phyloP scores from a whole-genome alignment of 225 moss, liverwort and hornwort genomes.

The Polytrichum commune region DNA sequence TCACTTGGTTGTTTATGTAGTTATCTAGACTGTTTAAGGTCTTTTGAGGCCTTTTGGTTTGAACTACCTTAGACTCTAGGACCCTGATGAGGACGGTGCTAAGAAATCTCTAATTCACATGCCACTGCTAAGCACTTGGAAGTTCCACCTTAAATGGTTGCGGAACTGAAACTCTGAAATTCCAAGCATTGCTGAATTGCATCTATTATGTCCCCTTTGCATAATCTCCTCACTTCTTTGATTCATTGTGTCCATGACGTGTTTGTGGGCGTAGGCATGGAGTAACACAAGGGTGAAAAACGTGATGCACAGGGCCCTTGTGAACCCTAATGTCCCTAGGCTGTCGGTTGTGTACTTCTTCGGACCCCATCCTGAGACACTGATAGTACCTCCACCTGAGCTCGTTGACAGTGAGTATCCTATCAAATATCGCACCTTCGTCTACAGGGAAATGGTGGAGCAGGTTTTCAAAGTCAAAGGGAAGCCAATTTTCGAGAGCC shows the following conservation, averaged over 20 bases:
- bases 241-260: neutral
- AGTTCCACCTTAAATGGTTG: too few relatives aligned
- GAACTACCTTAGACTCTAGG: too few relatives aligned
- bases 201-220: neutral
- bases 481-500: slow-evolving; percentile 17
- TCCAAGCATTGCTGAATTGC: too few relatives aligned
- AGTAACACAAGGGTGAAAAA: neutral
- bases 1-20: too few relatives aligned
- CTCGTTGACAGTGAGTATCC: slow-evolving; percentile 4
- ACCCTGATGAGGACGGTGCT: too few relatives aligned
- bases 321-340: neutral
- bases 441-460: slow-evolving; percentile 25
- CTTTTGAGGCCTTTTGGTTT: too few relatives aligned
- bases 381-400: neutral
- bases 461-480: slow-evolving; percentile 10
- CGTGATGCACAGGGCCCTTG: neutral
- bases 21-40: too few relatives aligned
- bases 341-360: slow-evolving; percentile 3
- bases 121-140: too few relatives aligned
- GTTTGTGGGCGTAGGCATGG: neutral
- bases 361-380: slow-evolving; percentile 2
- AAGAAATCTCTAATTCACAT: too few relatives aligned
- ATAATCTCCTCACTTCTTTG: neutral
- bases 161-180: too few relatives aligned
- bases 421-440: slow-evolving; percentile 1